These are phyloP conservation scores for Trichosporon asahii DNA, from an alignment of 1,284 basidiomycete species.

Conservation along the genomic window DNA sequence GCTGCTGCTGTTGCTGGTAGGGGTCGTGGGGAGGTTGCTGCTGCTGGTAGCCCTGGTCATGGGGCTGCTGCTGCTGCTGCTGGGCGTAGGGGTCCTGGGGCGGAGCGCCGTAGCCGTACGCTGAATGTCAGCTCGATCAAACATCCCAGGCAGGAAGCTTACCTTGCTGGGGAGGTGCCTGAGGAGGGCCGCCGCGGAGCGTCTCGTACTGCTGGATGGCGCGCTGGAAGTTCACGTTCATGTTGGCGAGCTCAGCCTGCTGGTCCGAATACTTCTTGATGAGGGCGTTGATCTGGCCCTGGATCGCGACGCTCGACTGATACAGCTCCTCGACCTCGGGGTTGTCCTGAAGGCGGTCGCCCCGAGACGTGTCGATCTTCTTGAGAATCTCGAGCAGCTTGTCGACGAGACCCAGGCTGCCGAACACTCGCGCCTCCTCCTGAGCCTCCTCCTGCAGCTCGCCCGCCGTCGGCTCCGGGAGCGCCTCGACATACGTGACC, in stretches of 20 bases:
- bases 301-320: slow-evolving; percentile 77
- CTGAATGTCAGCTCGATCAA: slow-evolving; percentile 15
- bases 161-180: slow-evolving; percentile 28
- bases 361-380: slow-evolving; percentile 66
- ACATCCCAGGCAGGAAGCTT: slow-evolving; percentile 17
- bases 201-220: slow-evolving; percentile 51
- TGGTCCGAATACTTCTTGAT: slow-evolving; percentile 94
- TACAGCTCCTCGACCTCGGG: slow-evolving; percentile 94
- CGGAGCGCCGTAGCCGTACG: slow-evolving; percentile 26
- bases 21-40: slow-evolving; percentile 10
- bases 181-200: slow-evolving; percentile 34
- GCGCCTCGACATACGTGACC: slow-evolving; percentile 91
- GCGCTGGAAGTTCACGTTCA: slow-evolving; percentile 51
- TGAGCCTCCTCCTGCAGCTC: slow-evolving; percentile 83
- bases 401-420: slow-evolving; percentile 68
- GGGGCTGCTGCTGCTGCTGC: slow-evolving; percentile 25
- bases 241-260: slow-evolving; percentile 59
- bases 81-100: slow-evolving; percentile 29
- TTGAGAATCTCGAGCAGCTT: slow-evolving; percentile 76
- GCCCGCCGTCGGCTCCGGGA: slow-evolving; percentile 76
- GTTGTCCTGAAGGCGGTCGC: slow-evolving; percentile 83
- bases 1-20: slow-evolving; percentile 11
- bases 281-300: slow-evolving; percentile 91
- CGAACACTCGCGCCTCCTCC: slow-evolving; percentile 73
- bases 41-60: slow-evolving; percentile 16